A percentile compares a stretch with the other conserved stretches of the same genome.
Conservation (phyloP, 352 stramenopile species). For the Phytopythium sindhum region DNA sequence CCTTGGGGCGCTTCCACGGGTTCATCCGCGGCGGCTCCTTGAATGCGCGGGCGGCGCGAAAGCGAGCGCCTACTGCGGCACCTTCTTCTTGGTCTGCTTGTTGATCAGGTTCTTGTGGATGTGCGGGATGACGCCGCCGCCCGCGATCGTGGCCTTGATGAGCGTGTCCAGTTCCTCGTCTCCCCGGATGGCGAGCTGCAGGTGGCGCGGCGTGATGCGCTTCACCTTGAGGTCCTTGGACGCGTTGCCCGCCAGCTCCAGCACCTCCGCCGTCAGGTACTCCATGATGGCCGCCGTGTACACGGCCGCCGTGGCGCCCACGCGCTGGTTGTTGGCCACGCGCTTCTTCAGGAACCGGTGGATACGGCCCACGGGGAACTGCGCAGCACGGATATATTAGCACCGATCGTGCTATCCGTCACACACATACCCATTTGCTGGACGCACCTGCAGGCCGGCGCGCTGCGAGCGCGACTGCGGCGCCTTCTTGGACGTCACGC, state of each 20-base stretch:
- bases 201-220: constrained; percentile 98
- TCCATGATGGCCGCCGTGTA: constrained; percentile 99
- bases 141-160: constrained; percentile 99
- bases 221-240: constrained; percentile 98
- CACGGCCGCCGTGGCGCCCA: constrained; percentile 98
- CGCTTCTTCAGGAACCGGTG: constrained; percentile 99
- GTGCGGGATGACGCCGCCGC: constrained; percentile 99
- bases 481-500: constrained; percentile 98
- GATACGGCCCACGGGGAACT: constrained; percentile 99
- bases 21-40: not conserved
- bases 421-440: not conserved
- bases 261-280: constrained; percentile 99
- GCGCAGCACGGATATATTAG: not conserved
- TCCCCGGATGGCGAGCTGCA: constrained; percentile 99
- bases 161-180: constrained; percentile 99
- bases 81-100: constrained; percentile 93
- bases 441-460: constrained; percentile 93
- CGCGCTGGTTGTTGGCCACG: constrained; percentile 97
- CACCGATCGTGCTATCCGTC: not conserved
- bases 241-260: constrained; percentile 98
- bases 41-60: not conserved
- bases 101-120: constrained; percentile 99
- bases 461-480: constrained; percentile 98
- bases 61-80: constrained; percentile 42
- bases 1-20: not conserved